Evolutionary conservation across 257 asterid species (phyloP), one percentile per base, ranked within the genome.

Genomic region (Scutellaria baicalensis): DNA sequence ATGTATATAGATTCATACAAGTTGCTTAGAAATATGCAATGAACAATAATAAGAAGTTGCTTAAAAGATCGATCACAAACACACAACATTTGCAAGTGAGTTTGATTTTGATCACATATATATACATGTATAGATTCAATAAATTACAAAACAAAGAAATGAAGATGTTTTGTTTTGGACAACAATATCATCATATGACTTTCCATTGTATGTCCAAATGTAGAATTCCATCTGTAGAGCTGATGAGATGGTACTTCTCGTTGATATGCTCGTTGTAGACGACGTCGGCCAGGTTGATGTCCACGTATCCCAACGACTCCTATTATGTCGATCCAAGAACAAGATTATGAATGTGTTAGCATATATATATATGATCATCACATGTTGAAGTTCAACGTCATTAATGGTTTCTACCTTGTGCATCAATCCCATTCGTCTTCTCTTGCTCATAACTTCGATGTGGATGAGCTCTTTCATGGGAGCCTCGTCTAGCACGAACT

Each of bases 181-280:
- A 27, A 27, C 4, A 3, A 1, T 48, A 11, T 84, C 88, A 89
- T 66, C 88, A 89, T 66, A 88, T 80, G 18, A 77, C 86, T 61
- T 84, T 89, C 98, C 98, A 92, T 73, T 84, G 79, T 39, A 88
- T 75, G 65, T 88, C 96, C 82, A 92, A 78, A 43, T 92, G 96
- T 70, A 89, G 72, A 11, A 70, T 52, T 31, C 98, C 98, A 74
- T 86, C 63, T 72, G 87, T 90, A 9, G 97, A 89, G 68, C 86
- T 78, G 73, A 92, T 80, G 9, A 92, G 91, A 77, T 88, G 82
- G 62, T 88, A 86, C 75, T 81, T 86, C 67, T 88, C 86, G 50
- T 88, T 92, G 73, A 89, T 89, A 31, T 81, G 89, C 5, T 87
- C 93, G 57, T 92, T 92, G 61, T 72, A 64, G 2, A 92, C 92